Conservation (phyloP, 495 filamentous ascomycete genomes). For the Trypethelium eluteriae region DNA sequence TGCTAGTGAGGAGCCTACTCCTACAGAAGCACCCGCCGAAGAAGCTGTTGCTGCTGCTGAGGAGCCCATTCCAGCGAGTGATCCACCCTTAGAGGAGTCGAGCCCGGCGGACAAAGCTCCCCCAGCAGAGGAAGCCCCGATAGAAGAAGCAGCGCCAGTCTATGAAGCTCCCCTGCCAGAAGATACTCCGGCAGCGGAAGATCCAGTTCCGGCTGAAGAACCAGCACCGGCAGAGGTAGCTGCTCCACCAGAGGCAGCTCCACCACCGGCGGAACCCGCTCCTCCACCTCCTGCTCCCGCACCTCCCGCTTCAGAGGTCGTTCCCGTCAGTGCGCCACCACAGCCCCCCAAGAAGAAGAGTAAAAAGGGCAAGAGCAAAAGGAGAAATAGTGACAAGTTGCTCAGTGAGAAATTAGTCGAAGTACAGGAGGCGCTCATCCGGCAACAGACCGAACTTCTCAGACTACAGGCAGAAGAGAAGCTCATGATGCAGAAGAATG, state of each 20-base stretch:
- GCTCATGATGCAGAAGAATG: slow-evolving; percentile 7
- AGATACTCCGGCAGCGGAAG: background rate
- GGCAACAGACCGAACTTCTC: slow-evolving; percentile 5
- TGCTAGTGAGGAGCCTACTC: background rate
- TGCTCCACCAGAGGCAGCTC: background rate
- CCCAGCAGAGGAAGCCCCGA: background rate
- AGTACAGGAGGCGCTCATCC: background rate
- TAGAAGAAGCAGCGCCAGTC: background rate
- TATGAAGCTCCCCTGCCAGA: background rate
- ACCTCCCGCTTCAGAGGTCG: background rate
- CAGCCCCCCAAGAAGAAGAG: slow-evolving; percentile 6
- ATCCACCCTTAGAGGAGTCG: background rate
- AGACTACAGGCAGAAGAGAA: background rate
- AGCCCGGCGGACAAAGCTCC: background rate
- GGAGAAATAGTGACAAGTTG: background rate
- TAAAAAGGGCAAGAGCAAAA: background rate
- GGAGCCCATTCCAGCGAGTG: background rate
- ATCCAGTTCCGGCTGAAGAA: background rate
- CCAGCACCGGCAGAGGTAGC: background rate
- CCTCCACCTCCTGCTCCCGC: background rate
- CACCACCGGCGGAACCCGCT: background rate
- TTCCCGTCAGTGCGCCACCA: background rate
- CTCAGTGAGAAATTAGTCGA: background rate
- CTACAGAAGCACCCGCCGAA: background rate
- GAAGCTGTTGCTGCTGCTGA: background rate